A percentile compares a stretch with the other conserved stretches of the same genome.
Conservation (phyloP, 2,329 filamentous ascomycete genomes). For the Phoma sp. region DNA sequence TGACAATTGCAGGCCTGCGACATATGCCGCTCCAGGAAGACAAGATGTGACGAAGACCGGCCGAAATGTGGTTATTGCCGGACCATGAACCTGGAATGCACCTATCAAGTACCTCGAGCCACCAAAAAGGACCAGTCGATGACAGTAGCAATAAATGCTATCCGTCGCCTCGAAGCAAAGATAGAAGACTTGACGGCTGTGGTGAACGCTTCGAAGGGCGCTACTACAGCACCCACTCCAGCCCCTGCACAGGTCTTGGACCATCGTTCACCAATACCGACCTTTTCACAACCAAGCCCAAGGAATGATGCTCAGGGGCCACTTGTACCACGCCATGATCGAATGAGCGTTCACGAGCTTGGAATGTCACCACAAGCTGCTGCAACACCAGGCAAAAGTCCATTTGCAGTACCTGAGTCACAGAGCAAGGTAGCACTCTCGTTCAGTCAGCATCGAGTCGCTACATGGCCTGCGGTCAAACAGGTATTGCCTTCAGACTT, state of each 20-base stretch:
- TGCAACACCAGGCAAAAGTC: constrained; percentile 35
- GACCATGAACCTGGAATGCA: constrained; percentile 57
- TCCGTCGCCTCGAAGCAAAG: constrained; percentile 61
- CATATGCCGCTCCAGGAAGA: constrained; percentile 62
- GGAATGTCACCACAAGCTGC: constrained; percentile 37
- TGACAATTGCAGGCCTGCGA: constrained; percentile 63
- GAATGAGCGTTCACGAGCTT: constrained; percentile 30
- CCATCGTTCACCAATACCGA: constrained; percentile 36
- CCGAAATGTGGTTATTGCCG: constrained; percentile 61
- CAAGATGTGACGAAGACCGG: constrained; percentile 62
- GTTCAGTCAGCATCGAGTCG: constrained; percentile 61
- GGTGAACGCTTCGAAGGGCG: constrained; percentile 34
- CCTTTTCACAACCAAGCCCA: constrained; percentile 41
- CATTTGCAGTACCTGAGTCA: constrained; percentile 28
- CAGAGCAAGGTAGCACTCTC: constrained; percentile 50
- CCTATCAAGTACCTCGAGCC: constrained; percentile 61
- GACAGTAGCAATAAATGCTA: constrained; percentile 62
- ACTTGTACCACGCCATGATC: constrained; percentile 24
- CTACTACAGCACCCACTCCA: constrained; percentile 18
- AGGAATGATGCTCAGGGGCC: constrained; percentile 21
- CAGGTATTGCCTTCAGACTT: constrained; percentile 54
- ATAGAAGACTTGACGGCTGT: constrained; percentile 57
- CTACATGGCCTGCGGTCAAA: constrained; percentile 58
- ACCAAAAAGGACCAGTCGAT: constrained; percentile 64
- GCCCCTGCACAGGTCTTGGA: constrained; percentile 20